phyloP scores from a whole-genome alignment of 805 yeast genomes.

The Ogataea pignaliae region DNA sequence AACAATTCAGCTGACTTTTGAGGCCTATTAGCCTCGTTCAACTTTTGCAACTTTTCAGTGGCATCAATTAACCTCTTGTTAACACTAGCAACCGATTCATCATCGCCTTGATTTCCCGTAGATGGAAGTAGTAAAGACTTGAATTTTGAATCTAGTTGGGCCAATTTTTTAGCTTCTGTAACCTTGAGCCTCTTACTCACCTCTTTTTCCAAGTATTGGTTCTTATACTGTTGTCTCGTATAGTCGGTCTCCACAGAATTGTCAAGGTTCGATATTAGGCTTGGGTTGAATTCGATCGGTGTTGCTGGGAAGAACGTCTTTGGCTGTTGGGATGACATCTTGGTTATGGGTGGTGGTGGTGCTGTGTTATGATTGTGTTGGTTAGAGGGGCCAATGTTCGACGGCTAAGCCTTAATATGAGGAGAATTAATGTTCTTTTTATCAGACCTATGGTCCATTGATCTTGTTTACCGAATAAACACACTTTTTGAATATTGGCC shows the following conservation, averaged over 20 bases:
- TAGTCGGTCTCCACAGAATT: slow-evolving; percentile 57
- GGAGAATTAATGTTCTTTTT: too few relatives aligned
- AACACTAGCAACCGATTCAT: slow-evolving; percentile 23
- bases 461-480: too few relatives aligned
- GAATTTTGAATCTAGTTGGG: slow-evolving; percentile 47
- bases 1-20: slow-evolving; percentile 36
- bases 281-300: slow-evolving; percentile 64
- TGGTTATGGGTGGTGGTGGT: too few relatives aligned
- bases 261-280: slow-evolving; percentile 60
- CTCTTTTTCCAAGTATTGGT: slow-evolving; percentile 60
- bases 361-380: too few relatives aligned
- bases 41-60: slow-evolving; percentile 28
- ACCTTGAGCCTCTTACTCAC: slow-evolving; percentile 53
- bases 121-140: slow-evolving; percentile 36
- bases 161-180: slow-evolving; percentile 49
- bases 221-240: slow-evolving; percentile 65
- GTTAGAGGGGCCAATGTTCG: too few relatives aligned
- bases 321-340: slow-evolving; percentile 34
- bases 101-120: slow-evolving; percentile 26
- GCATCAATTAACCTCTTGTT: slow-evolving; percentile 31
- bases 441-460: too few relatives aligned
- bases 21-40: slow-evolving; percentile 27
- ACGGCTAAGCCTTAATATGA: too few relatives aligned
- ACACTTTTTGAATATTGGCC: too few relatives aligned
- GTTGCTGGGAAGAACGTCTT: slow-evolving; percentile 64